Evolutionary conservation across 2,329 filamentous ascomycete species (phyloP), one percentile per base, ranked within the genome.

Genomic region (Fusarium dlaminii): DNA sequence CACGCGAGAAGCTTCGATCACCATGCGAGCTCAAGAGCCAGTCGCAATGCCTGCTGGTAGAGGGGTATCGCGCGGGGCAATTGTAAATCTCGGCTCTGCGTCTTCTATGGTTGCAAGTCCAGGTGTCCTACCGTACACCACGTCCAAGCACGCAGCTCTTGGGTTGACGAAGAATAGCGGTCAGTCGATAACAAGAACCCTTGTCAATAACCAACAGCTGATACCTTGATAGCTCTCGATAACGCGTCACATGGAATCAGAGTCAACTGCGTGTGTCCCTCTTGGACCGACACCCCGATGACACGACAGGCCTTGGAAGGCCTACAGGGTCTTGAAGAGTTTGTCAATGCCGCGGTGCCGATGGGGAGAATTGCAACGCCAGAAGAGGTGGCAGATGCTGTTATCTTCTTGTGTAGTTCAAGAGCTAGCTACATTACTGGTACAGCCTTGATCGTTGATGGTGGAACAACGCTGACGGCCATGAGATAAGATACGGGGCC

Each of bases 91-190:
- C 7, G 48, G 48, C 6, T 51, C 48, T 51, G 48, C 48, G 6
- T 51, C 48, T 20, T 51, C 30, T n/a, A 11, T 51, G 30, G 48
- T 51, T 24, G 48, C 48, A 51, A 51, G 48, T 51, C 48, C 48
- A 14, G 30, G 48, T 51, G 48, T 51, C 22, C 30, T 51, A 51
- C 48, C 48, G 12, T 51, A 51, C 48, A 51, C 30, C n/a, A 34
- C 48, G 4, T 51, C 48, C 0, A 51, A 51, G 12, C 48, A 51
- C 48, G 48, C 48, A 10, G 30, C 30, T 1, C 30, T 34, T 7
- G 48, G 48, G 4, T 20, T 51, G 30, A 51, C 48, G n/a, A 51
- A 51, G 30, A 51, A 34, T 30, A 51, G 48, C 30, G 48, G 48
- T 51, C 12, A 51, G 48, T 51, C 3, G 4, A 51, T 34, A 20